Evolutionary conservation across 2,329 filamentous ascomycete genomes (phyloP), one percentile per base, ranked within the genome.

Genomic region (Sclerotinia subarctica): DNA sequence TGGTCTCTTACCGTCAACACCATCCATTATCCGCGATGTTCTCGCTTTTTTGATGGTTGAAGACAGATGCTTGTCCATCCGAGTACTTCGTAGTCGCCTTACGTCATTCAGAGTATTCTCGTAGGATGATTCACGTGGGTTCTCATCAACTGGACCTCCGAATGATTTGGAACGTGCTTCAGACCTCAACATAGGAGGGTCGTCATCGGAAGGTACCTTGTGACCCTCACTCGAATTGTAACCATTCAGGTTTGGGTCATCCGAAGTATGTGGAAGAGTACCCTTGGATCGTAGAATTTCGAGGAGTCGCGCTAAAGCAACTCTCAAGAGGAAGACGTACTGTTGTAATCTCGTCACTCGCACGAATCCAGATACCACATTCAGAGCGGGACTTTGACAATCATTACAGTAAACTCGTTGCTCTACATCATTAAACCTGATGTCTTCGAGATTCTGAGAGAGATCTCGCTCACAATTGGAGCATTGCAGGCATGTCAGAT

Each of bases 51-150:
- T 91, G 78, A 94, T 93, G 63, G 93, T 97, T 29, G 93, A 96
- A 47, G 94, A 98, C 54, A 99, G 82, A 75, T 96, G 93, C 76
- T 96, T 94, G 76, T 99, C 94, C 77, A 98, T 90, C 42, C 95
- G 89, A 29, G 94, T 98, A 70, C 95, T 98, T 72, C 94, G 89
- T 69, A 99, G 81, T 70, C 95, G 87, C 75, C 93, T 90, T 77
- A 99, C 95, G 79, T 99, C 95, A 73, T 95, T 96, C 73, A 99
- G 89, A 58, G 94, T 97, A 80, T 94, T 96, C 81, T 98, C 94
- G 77, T 98, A 95, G 38, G 91, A 93, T 64, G 91, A 92, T 72
- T 88, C 85, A 69, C 85, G 84, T 69, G 87, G 85, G 44, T 82
- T 82, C 63, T 89, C 88, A 67, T 80, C 82, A 68, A 83, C 79